Evolutionary conservation across 148 eudicot species (phyloP), one percentile per base, ranked within the genome.

Genomic region (Arbutus unedo): DNA sequence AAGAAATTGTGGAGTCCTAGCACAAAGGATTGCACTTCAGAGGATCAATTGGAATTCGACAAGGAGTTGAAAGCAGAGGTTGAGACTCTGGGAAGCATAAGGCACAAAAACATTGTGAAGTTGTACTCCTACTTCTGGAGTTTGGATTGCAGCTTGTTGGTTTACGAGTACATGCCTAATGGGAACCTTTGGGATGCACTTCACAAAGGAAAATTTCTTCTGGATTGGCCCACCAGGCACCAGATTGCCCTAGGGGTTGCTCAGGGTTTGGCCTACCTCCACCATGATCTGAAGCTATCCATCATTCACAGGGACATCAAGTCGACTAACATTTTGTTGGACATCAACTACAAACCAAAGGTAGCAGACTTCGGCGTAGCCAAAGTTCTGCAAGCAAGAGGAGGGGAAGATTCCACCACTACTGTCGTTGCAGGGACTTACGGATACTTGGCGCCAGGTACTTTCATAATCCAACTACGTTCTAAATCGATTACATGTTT

Each of bases 351-450:
- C 86, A 92, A 92, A 47, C 91, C 99, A 31, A 94, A 93, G 82
- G 97, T 96, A 18, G 98, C 99, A 10, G 99, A 96, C 81, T 96
- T 96, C 86, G 99, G 99, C 11, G 93, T 94, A 51, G 99, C 99
- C 73, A 96, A 96, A 84, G 92, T 96, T 74, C 79, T 96, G 86
- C 94, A 90, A 80, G 93, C 97, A 57, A 88, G 88, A 85, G 91
- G 82, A 76, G 94, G 93, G 53, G 91, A 92, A 72, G 97, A 93
- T 31, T 93, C 91, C 74, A 88, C 85, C 81, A 90, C 87, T 38
- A 94, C 95, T 56, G 85, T 89, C 54, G 84, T 94, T 81, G 99
- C 96, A 56, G 99, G 99, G 84, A 93, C 99, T 76, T 96, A 91
- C 53, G 99, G 98, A 23, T 96, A 96, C 87, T 85, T 94, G 87